phyloP scores from a whole-genome alignment of 2,329 filamentous ascomycete genomes.

The Pseudogymnoascus verrucosus region DNA sequence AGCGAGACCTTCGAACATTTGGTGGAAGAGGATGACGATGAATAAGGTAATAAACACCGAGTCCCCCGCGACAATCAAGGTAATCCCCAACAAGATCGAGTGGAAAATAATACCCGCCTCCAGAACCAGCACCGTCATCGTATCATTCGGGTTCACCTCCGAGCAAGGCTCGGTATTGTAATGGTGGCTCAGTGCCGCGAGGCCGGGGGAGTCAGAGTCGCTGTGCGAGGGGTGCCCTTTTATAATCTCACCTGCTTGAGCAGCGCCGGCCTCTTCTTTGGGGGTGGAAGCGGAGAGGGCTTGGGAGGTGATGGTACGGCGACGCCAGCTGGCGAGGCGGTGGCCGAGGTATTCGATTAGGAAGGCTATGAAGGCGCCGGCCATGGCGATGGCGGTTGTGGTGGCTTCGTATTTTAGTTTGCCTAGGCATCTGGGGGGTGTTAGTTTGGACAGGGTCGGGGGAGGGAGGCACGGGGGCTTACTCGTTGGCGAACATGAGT shows the following conservation, averaged over 20 bases:
- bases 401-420: constrained; percentile 60
- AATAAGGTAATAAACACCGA: constrained; percentile 50
- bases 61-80: constrained; percentile 52
- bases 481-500: constrained; percentile 61
- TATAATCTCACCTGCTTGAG: not conserved
- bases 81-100: constrained; percentile 58
- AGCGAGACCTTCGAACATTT: constrained; percentile 70
- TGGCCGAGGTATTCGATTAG: constrained; percentile 60
- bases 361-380: constrained; percentile 65
- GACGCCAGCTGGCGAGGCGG: constrained; percentile 40
- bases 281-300: not conserved
- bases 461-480: too few relatives aligned
- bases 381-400: constrained; percentile 64
- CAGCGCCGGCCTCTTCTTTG: not conserved
- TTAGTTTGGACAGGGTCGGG: not conserved
- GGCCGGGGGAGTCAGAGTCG: not conserved
- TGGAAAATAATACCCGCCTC: constrained; percentile 71
- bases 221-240: not conserved
- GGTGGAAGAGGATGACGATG: constrained; percentile 67
- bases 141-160: constrained; percentile 27
- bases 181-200: not conserved
- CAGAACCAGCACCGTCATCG: constrained; percentile 58
- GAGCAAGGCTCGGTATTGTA: not conserved
- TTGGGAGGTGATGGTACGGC: not conserved
- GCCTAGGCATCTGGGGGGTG: constrained; percentile 45